Percentiles rank a stretch among this genome's conserved stretches.
Conservation (phyloP, 2,329 filamentous ascomycete species). For the Phyllosticta citriasiana region DNA sequence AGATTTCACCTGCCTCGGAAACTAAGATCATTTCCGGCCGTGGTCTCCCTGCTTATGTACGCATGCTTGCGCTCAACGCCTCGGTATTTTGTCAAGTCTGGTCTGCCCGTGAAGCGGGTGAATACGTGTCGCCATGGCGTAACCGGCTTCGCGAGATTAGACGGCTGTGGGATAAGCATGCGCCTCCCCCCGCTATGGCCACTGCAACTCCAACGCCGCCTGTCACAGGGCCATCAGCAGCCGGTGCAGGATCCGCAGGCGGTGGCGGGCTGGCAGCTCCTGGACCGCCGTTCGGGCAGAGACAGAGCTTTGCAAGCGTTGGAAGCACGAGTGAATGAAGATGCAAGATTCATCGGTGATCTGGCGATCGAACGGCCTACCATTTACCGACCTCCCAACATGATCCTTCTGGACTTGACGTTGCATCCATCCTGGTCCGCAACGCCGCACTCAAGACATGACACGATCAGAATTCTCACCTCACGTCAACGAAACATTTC, state of each 20-base stretch:
- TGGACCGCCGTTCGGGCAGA: conserved; percentile 9
- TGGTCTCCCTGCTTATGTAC: conserved; percentile 74
- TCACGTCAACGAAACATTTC: too few species aligned
- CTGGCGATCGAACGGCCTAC: background rate
- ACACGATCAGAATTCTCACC: too few species aligned
- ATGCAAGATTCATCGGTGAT: background rate
- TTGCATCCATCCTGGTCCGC: background rate
- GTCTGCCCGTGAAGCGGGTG: conserved; percentile 64
- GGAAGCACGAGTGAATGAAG: background rate
- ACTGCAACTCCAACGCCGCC: conserved; percentile 9
- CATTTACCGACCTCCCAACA: background rate
- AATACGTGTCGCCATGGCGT: conserved; percentile 83
- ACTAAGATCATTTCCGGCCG: conserved; percentile 80
- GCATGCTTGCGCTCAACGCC: conserved; percentile 82
- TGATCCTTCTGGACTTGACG: background rate
- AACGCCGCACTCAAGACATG: too few species aligned
- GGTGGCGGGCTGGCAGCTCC: conserved; percentile 13
- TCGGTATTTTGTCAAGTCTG: conserved; percentile 92
- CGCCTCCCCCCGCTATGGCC: conserved; percentile 12
- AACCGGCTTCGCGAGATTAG: conserved; percentile 78
- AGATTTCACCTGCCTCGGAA: conserved; percentile 80
- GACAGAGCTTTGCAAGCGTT: background rate
- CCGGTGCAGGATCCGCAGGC: conserved; percentile 8
- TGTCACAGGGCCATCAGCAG: conserved; percentile 18
- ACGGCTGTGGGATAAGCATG: conserved; percentile 62